phyloP scores from a whole-genome alignment of 495 filamentous ascomycete species.

The Evernia prunastri region DNA sequence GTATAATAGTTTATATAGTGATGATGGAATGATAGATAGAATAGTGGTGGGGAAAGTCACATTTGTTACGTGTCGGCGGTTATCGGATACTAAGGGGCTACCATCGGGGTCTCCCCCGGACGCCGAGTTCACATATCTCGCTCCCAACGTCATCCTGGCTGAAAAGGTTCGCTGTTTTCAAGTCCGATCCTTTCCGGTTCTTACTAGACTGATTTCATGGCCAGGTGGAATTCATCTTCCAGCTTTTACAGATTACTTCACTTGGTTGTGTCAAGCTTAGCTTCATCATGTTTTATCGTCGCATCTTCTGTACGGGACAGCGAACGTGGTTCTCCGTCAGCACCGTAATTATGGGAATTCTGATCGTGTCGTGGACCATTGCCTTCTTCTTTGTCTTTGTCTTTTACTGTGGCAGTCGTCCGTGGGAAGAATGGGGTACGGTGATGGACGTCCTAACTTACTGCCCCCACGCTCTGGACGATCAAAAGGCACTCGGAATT shows the following conservation, averaged over 20 bases:
- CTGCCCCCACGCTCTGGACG: neutral
- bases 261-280: conserved; percentile 17
- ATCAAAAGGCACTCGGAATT: neutral
- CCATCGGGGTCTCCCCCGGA: too few relatives aligned
- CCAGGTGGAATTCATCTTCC: conserved; percentile 10
- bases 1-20: too few relatives aligned
- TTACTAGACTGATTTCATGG: neutral
- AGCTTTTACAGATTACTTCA: conserved; percentile 4
- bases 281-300: conserved; percentile 16
- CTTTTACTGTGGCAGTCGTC: conserved; percentile 5
- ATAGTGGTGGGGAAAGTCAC: too few relatives aligned
- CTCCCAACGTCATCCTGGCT: neutral
- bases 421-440: neutral
- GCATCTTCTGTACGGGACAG: conserved; percentile 6
- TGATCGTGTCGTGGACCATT: conserved; percentile 8
- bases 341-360: neutral
- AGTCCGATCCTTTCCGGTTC: too few relatives aligned
- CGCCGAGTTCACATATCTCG: neutral
- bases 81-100: too few relatives aligned
- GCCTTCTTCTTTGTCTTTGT: conserved; percentile 19
- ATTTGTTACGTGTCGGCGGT: too few relatives aligned
- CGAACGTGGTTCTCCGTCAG: conserved; percentile 5
- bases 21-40: too few relatives aligned
- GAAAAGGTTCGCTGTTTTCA: neutral
- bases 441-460: neutral